Evolutionary conservation across 2,329 filamentous ascomycete genomes (phyloP).

Genomic region (Leptographium lundbergii): DNA sequence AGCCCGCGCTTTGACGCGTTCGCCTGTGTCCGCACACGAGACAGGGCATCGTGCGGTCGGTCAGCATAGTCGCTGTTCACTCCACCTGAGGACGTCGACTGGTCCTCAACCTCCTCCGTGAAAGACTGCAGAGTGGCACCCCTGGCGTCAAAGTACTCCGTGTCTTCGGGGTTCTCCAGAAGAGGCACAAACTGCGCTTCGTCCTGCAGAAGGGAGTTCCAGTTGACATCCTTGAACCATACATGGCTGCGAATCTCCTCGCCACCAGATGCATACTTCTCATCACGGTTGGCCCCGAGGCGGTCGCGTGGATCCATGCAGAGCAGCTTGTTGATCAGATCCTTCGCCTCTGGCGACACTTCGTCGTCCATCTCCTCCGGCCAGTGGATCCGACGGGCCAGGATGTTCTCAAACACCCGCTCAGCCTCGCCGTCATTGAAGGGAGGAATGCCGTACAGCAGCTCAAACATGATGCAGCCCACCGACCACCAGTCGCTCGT

Average conservation of each 20-base stretch:
- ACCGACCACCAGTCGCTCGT: conserved; percentile 99
- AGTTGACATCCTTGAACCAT: conserved; percentile 81
- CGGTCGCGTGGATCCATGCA: conserved; percentile 72
- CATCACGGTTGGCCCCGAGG: conserved; percentile 73
- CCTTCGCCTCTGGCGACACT: conserved; percentile 78
- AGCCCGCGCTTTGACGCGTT: conserved; percentile 80
- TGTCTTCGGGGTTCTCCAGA: conserved; percentile 89
- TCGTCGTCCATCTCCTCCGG: conserved; percentile 69
- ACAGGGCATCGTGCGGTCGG: conserved; percentile 86
- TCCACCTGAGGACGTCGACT: conserved; percentile 59
- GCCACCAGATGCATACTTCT: conserved; percentile 72
- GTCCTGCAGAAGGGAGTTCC: conserved; percentile 85
- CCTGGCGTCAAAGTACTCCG: conserved; percentile 90
- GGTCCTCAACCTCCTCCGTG: conserved; percentile 87
- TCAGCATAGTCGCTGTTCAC: conserved; percentile 65
- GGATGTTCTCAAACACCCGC: conserved; percentile 91
- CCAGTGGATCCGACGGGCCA: conserved; percentile 84
- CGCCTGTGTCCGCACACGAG: conserved; percentile 75
- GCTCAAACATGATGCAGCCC: conserved; percentile 97
- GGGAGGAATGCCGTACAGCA: conserved; percentile 82
- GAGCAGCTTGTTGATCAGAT: conserved; percentile 85
- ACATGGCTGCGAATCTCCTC: conserved; percentile 81
- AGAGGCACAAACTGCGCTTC: conserved; percentile 92
- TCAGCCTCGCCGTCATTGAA: conserved; percentile 88
- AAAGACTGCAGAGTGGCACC: conserved; percentile 89